Conservation (phyloP, 768 basidiomycete species). For the Naematelia encephala region DNA sequence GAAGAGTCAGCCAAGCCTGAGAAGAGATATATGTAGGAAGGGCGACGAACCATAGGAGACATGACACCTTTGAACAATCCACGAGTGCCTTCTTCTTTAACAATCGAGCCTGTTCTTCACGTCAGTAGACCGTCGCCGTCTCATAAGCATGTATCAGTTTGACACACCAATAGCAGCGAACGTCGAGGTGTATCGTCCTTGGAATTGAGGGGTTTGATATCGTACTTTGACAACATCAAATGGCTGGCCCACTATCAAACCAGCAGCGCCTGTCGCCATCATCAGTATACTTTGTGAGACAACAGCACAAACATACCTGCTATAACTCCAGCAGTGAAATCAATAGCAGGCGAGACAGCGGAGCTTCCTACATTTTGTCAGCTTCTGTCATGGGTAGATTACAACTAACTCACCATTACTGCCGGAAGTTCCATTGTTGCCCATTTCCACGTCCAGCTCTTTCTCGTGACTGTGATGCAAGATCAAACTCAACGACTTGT, state of each 20-base stretch:
- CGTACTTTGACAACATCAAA: conserved; percentile 63
- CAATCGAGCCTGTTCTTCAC: conserved; percentile 31
- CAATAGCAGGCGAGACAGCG: conserved; percentile 57
- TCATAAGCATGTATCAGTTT: not conserved
- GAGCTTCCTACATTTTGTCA: not conserved
- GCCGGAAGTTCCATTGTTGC: not conserved
- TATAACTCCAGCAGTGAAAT: conserved; percentile 75
- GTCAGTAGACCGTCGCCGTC: not conserved
- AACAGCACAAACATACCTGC: conserved; percentile 53
- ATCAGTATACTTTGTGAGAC: not conserved
- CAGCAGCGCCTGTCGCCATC: conserved; percentile 57
- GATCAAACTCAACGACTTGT: too few relatives aligned
- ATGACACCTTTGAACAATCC: conserved; percentile 53
- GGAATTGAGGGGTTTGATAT: conserved; percentile 48
- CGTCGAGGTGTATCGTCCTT: conserved; percentile 42
- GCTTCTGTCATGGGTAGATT: too few relatives aligned
- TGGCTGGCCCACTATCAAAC: conserved; percentile 69
- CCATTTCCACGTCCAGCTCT: not conserved
- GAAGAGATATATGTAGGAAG: not conserved
- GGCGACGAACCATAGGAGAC: conserved; percentile 67
- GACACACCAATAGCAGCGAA: conserved; percentile 31
- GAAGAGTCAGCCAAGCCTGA: not conserved
- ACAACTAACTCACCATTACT: not conserved
- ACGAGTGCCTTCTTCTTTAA: conserved; percentile 44
- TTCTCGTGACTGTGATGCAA: too few relatives aligned